Evolutionary conservation across 495 filamentous ascomycete genomes (phyloP).

Genomic region (Chaetomidium leptoderma): DNA sequence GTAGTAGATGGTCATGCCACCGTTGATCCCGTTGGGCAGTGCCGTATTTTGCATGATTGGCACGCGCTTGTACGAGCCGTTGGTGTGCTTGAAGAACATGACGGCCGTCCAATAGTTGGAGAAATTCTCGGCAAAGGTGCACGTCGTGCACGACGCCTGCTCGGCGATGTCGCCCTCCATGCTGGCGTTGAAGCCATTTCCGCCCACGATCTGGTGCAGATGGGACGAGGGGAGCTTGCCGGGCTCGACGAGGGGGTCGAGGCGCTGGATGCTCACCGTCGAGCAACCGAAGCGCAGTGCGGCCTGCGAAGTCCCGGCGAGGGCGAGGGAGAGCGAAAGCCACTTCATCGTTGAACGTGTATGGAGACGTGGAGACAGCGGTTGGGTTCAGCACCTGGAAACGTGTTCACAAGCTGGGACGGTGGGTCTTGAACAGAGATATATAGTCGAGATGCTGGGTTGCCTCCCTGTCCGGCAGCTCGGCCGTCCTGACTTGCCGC

Average conservation of each 20-base stretch:
- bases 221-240: slow-evolving; percentile 40
- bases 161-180: slow-evolving; percentile 46
- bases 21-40: slow-evolving; percentile 43
- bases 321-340: slow-evolving; percentile 36
- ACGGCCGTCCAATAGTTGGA: slow-evolving; percentile 50
- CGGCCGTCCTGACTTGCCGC: not conserved
- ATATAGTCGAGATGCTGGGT: not conserved
- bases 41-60: slow-evolving; percentile 41
- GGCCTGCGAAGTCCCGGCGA: slow-evolving; percentile 38
- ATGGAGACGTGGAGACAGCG: not conserved
- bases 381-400: not conserved
- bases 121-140: slow-evolving; percentile 44
- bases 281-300: slow-evolving; percentile 47
- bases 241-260: slow-evolving; percentile 45
- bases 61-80: slow-evolving; percentile 47
- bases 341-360: slow-evolving; percentile 39
- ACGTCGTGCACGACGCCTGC: slow-evolving; percentile 43
- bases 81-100: slow-evolving; percentile 49
- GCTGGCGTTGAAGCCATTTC: slow-evolving; percentile 47
- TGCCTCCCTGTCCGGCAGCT: not conserved
- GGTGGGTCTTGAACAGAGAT: not conserved
- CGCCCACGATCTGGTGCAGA: slow-evolving; percentile 48
- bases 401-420: not conserved
- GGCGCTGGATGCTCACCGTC: slow-evolving; percentile 42
- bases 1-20: slow-evolving; percentile 50